phyloP scores from a whole-genome alignment of 2,329 filamentous ascomycete genomes.

The Claviceps citrina region DNA sequence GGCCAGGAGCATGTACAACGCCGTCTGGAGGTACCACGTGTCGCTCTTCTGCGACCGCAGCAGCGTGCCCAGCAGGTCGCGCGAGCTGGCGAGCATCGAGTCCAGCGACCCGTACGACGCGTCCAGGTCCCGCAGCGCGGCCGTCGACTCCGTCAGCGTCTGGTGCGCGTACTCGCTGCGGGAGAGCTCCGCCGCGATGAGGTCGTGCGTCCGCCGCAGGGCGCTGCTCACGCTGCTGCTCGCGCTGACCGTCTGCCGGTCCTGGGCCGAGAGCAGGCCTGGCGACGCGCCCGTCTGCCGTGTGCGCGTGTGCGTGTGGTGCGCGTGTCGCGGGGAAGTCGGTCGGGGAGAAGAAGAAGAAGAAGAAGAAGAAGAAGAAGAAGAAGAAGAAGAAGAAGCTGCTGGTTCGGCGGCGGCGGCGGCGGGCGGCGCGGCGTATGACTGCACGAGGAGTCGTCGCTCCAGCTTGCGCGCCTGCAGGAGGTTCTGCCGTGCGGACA shows the following conservation, averaged over 20 bases:
- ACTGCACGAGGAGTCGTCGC: conserved; percentile 57
- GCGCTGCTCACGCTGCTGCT: conserved; percentile 73
- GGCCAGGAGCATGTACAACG: conserved; percentile 63
- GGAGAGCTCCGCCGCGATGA: conserved; percentile 72
- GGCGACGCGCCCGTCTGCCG: too few relatives aligned
- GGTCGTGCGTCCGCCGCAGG: conserved; percentile 68
- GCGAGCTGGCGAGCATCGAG: conserved; percentile 57
- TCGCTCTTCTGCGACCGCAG: conserved; percentile 85
- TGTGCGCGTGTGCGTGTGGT: too few relatives aligned
- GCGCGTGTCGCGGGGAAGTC: too few relatives aligned
- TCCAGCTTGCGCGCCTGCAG: conserved; percentile 61
- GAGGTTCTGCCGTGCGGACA: conserved; percentile 61
- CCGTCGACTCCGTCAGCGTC: conserved; percentile 70
- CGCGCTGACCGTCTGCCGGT: conserved; percentile 58
- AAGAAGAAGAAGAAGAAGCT: too few relatives aligned
- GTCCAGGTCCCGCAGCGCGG: conserved; percentile 63
- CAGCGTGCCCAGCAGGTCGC: conserved; percentile 61
- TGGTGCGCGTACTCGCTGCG: conserved; percentile 82
- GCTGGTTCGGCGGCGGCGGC: conserved; percentile 14
- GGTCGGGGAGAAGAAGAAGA: too few relatives aligned
- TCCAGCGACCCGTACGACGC: conserved; percentile 72
- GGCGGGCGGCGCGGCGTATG: conserved; percentile 32
- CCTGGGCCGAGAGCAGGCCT: conserved; percentile 48
- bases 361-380: too few relatives aligned
- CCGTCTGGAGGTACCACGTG: conserved; percentile 91